Conservation (phyloP, 305 asterid genomes). For the Andrographis paniculata region DNA sequence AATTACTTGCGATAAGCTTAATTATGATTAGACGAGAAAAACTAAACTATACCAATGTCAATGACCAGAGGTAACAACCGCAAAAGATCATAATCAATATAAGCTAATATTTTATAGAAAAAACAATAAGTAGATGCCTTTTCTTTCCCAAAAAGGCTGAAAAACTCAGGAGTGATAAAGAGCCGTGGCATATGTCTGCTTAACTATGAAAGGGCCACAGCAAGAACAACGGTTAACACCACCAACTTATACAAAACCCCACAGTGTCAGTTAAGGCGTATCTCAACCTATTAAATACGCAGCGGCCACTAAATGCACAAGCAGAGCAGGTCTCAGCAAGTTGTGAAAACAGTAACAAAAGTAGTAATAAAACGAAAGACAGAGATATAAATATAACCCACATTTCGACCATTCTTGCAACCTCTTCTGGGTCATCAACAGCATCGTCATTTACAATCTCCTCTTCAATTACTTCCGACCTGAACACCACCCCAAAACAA, state of each 20-base stretch:
- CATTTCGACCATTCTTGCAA: constrained; percentile 53
- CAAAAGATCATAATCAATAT: not conserved
- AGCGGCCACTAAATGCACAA: constrained; percentile 12
- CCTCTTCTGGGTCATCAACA: constrained; percentile 49
- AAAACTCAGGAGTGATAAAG: too few relatives aligned
- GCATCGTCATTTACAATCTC: constrained; percentile 37
- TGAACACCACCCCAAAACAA: constrained; percentile 16
- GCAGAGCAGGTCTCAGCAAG: not conserved
- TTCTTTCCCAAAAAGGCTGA: too few relatives aligned
- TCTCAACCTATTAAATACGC: constrained; percentile 3
- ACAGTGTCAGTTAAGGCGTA: constrained; percentile 29
- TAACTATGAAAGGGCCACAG: constrained; percentile 15
- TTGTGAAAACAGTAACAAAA: constrained; percentile 11
- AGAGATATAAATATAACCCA: constrained; percentile 18
- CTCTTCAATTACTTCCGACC: constrained; percentile 41
- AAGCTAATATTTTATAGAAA: too few relatives aligned
- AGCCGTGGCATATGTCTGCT: constrained; percentile 22
- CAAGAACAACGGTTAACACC: not conserved
- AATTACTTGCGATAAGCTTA: too few relatives aligned
- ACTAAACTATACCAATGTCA: not conserved
- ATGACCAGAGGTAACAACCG: not conserved
- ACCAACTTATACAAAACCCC: constrained; percentile 21
- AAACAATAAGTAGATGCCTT: too few relatives aligned
- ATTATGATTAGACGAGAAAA: too few relatives aligned
- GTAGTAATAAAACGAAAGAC: not conserved